A percentile compares a stretch with the other conserved stretches of the same genome.
Evolutionary conservation across 108 stramenopile genomes (phyloP).

Genomic region (Nitzschia putrida): DNA sequence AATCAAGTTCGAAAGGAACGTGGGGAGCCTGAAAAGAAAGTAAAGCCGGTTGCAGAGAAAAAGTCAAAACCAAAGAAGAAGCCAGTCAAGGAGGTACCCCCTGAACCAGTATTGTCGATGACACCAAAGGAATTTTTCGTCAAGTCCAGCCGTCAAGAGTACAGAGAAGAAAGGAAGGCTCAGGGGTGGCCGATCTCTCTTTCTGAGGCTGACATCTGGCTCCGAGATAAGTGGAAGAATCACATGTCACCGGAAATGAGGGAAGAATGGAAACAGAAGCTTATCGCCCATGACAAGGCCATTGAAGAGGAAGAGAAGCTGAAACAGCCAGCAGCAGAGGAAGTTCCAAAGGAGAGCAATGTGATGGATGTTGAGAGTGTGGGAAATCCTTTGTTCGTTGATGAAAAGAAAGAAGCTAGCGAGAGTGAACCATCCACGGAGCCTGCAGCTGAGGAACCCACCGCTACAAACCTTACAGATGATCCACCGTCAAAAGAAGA

Average conservation of each 20-base stretch:
- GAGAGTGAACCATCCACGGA: too few relatives aligned
- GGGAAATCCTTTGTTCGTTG: too few relatives aligned
- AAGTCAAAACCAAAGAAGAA: slow-evolving; percentile 1
- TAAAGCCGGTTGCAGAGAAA: background rate
- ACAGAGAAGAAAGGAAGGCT: slow-evolving; percentile 21
- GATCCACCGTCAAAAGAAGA: too few relatives aligned
- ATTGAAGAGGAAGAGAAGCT: background rate
- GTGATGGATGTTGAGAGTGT: too few relatives aligned
- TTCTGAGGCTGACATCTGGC: slow-evolving; percentile 6
- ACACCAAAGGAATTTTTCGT: slow-evolving; percentile 27
- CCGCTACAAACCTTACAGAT: too few relatives aligned
- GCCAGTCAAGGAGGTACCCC: background rate
- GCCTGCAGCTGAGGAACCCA: too few relatives aligned
- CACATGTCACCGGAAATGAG: background rate
- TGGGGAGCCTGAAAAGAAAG: slow-evolving; percentile 22
- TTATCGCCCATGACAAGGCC: slow-evolving; percentile 6
- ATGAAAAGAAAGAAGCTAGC: too few relatives aligned
- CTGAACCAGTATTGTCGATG: slow-evolving; percentile 4
- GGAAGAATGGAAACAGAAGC: slow-evolving; percentile 5
- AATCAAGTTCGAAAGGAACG: slow-evolving; percentile 31
- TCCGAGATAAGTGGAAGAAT: slow-evolving; percentile 17
- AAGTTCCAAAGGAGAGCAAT: background rate
- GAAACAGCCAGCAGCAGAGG: background rate
- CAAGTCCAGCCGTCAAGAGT: slow-evolving; percentile 22
- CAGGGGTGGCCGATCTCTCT: slow-evolving; percentile 4